These are phyloP conservation scores for Monascus purpureus DNA, from an alignment of 495 filamentous ascomycete genomes.

Conservation along the genomic window DNA sequence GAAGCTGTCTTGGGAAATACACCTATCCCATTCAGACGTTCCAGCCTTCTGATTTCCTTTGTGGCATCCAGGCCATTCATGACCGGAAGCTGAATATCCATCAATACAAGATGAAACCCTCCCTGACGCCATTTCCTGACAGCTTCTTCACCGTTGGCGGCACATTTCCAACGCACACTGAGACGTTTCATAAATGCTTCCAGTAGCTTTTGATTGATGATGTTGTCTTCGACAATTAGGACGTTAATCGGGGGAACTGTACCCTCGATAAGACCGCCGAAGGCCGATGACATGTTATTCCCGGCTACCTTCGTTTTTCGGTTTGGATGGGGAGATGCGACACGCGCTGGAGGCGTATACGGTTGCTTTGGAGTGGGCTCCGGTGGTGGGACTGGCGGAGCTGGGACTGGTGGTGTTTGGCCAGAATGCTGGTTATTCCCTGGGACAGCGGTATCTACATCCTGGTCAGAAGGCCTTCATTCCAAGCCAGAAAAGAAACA, in stretches of 20 bases:
- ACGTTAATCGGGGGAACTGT: conserved; percentile 95
- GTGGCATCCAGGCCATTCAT: conserved; percentile 98
- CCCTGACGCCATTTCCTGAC: conserved; percentile 86
- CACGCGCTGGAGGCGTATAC: conserved; percentile 22
- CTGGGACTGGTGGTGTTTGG: conserved; percentile 19
- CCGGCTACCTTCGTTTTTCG: conserved; percentile 32
- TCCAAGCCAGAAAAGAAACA: conserved; percentile 8
- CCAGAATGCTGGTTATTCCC: conserved; percentile 13
- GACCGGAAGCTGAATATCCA: conserved; percentile 96
- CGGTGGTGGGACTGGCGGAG: conserved; percentile 22
- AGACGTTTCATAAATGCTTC: conserved; percentile 95
- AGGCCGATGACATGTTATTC: conserved; percentile 15
- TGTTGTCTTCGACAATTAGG: conserved; percentile 95
- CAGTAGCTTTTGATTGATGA: conserved; percentile 85
- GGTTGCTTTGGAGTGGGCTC: conserved; percentile 24
- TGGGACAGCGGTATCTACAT: conserved; percentile 15
- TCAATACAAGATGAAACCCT: conserved; percentile 93
- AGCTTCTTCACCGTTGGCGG: conserved; percentile 85
- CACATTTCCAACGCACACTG: conserved; percentile 95
- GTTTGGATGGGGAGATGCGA: conserved; percentile 24
- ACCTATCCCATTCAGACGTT: conserved; percentile 79
- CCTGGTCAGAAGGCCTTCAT: too few relatives aligned
- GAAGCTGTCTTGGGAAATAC: conserved; percentile 52
- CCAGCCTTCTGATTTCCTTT: conserved; percentile 82
- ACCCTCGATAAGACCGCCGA: conserved; percentile 58